Base-by-base conservation (phyloP, 805 yeast genomes). In the Metschnikowia matae region DNA sequence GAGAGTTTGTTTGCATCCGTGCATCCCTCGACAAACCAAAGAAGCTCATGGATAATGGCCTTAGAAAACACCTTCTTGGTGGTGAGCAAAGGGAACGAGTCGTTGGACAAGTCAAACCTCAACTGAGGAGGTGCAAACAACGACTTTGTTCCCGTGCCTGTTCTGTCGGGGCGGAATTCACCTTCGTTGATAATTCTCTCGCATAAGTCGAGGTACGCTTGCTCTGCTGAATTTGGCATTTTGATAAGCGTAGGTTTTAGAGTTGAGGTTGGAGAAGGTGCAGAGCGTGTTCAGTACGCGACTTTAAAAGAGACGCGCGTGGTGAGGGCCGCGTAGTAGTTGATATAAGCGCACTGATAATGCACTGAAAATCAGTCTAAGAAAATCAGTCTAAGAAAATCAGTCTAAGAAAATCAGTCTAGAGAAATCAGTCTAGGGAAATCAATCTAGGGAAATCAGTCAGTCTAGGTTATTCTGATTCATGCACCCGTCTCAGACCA, bases 121-220 rank as follows among this genome's bases (percentile, higher is more conserved):
- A 94, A 74, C 64, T 92, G 98, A 11, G 97, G 97, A 21, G 99
- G 99, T 0, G 95, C 99, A 68, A 94, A 94, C 7, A 94, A 55
- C 33, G 96, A 84, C 53, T 71, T 75, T 0, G 99, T 94, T 4
- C 99, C 99, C 0, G 99, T 94, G 1, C 99, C 99, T 1, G 99
- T 94, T 66, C 99, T 78, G 66, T 94, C 99, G 7, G 94, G 92
- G 54, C 99, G 82, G 59, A 79, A 79, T 64, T 94, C 98, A 38
- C 99, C 99, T 55, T 87, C 82, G 1, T 78, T 74, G 18, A 94
- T 82, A 65, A 94, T 92, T 4, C 81, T 74, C 50, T 74, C 67
- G 64, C 97, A 89, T 42, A 94, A 77, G 56, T 88, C 91, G 40
- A 94, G 79, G 65, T 94, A 94, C 14, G 91, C 94, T 60, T 82